Base-by-base conservation (phyloP, 306 rosid species). In the Dalbergia oliveri region DNA sequence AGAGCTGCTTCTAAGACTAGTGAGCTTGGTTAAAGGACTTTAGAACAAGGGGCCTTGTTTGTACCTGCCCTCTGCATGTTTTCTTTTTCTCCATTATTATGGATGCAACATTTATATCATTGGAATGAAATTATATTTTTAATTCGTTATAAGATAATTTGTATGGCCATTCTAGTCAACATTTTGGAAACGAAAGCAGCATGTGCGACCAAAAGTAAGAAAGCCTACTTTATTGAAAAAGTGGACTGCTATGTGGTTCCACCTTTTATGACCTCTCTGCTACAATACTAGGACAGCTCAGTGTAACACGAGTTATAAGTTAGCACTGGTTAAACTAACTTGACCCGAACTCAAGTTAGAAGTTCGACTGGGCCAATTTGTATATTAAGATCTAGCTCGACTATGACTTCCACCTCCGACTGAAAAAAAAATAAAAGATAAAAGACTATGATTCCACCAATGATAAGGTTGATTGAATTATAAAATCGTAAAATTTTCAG, bases 101-200 rank as follows among this genome's bases (percentile, higher is more conserved):
- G 39, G 71, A 66, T 62, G 50, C 79, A 72, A 15, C 39, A 72
- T 78, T 64, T 83, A 45, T 83, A 53, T 33, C 41, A 11, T 41
- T 64, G 70, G 50, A 59, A 50, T 65, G 69, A 54, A 70, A 68
- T 31, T 16, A 39, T 76, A 61, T 19, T 53, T 37, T 77, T 14
- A 37, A 53, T 66, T 66, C 53, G n/a, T 66, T 43, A 21, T 7
- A 43, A 65, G 23, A 65, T 65, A 37, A 15, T 11, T 11, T 31
- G 41, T 39, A 8, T 15, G 51, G 51, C 15, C 72, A 63, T 49
- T 63, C 34, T 49, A 64, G 72, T 63, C 34, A 11, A 50, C n/a
- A 34, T 49, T 33, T 63, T 45, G 70, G 35, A 75, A 74, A 33
- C 3, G 5, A 6, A 33, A 59, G 64, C 64, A 19, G 15, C 34